phyloP scores from a whole-genome alignment of 73 alveolate genomes.

The Diophrys appendiculata region DNA sequence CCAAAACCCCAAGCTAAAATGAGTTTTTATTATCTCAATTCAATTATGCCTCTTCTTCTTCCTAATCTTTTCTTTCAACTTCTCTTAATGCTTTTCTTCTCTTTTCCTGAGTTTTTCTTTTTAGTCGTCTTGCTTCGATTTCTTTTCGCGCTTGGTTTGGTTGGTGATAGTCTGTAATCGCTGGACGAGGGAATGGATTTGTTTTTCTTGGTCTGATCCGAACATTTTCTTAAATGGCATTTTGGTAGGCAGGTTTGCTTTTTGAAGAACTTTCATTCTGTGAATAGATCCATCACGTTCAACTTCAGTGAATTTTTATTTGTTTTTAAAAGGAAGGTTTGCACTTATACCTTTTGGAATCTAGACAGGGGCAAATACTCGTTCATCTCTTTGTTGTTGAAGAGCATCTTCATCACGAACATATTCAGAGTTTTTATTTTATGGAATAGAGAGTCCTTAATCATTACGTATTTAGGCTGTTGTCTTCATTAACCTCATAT shows the following conservation, averaged over 20 bases:
- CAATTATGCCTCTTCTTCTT: conserved; percentile 20
- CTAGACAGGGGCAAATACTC: conserved; percentile 85
- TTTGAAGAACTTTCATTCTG: conserved; percentile 58
- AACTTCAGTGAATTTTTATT: conserved; percentile 48
- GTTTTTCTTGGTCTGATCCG: conserved; percentile 82
- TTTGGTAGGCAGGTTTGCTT: conserved; percentile 77
- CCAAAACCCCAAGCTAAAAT: conserved; percentile 13
- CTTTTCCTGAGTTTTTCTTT: conserved; percentile 71
- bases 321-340: conserved; percentile 93
- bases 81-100: conserved; percentile 44
- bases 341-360: conserved; percentile 87
- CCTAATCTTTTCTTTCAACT: conserved; percentile 35
- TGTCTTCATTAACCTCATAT: conserved; percentile 85
- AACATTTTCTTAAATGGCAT: conserved; percentile 78
- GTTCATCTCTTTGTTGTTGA: conserved; percentile 86
- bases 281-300: conserved; percentile 66
- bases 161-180: conserved; percentile 80
- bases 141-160: conserved; percentile 73
- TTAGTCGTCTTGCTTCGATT: conserved; percentile 41
- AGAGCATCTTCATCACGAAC: conserved; percentile 42
- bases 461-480: conserved; percentile 92
- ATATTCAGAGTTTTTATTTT: conserved; percentile 88
- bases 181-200: conserved; percentile 81
- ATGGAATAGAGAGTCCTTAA: conserved; percentile 73
- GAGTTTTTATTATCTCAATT: neutral